Evolutionary conservation across 169 alveolate species (phyloP), one percentile per base, ranked within the genome.

Genomic region (Eimeria sp.): DNA sequence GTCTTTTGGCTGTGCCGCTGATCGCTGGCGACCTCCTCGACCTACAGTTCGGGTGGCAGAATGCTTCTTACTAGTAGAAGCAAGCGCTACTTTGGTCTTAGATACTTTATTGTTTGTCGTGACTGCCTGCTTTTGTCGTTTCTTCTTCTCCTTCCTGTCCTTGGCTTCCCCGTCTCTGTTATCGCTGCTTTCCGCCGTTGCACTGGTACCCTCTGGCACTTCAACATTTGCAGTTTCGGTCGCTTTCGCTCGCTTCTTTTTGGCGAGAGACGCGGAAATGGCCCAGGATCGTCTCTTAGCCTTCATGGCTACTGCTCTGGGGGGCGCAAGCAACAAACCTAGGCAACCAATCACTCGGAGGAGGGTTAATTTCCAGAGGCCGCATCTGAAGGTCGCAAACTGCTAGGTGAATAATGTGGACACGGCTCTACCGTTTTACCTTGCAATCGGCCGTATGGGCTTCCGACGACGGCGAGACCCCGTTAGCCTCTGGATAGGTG

Each of bases 281-380:
- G 90, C 90, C 90, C 90, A 82, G 16, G 72, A 72, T 22, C 90
- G 90, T 34, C 73, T 51, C n/a, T 57, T 82, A 57, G 90, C 90
- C 73, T 82, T 82, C 90, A 82, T 49, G 13, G 27, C 57, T 11
- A 57, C 73, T 18, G 90, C 90, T 82, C 90, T 82, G 90, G 9
- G 90, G 9, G 27, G 61, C 10, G 30, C 10, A n/a, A 9, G 51
- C 51, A 70, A 70, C 47, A 30, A 0, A 70, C 0, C 47, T 11
- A 34, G 34, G 30, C 51, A 54, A 0, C 40, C 40, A 34, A 34
- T 34, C 40, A 34, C 40, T 34, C 40, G 40, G 61, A 61, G 34
- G 25, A 22, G 30, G 72, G 13, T 27, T 61, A 16, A 20, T 61
- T 61, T 27, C 25, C 30, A 22, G 72, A 16, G 11, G 30, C 72